Conservation (phyloP, 352 stramenopile species). For the Stramenopiles sp. region DNA sequence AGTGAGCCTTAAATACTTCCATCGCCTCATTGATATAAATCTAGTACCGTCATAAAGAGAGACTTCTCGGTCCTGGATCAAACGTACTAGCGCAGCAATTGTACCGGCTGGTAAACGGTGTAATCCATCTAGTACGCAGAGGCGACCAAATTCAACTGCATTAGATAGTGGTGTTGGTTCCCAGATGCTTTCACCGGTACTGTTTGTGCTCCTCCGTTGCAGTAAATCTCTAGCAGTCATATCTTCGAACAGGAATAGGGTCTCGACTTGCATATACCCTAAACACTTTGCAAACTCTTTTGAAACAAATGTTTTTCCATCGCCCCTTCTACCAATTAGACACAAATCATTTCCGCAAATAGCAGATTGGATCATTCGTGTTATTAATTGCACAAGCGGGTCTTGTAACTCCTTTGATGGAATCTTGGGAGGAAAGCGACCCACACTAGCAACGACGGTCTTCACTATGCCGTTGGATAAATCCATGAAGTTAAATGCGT, state of each 20-base stretch:
- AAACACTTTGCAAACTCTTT: neutral
- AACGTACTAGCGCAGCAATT: constrained; percentile 49
- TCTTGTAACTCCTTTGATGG: neutral
- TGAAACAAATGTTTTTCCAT: constrained; percentile 4
- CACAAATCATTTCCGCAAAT: neutral
- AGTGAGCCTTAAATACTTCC: constrained; percentile 27
- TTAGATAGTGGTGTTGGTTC: constrained; percentile 65
- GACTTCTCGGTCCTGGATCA: constrained; percentile 64
- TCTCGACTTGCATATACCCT: constrained; percentile 8
- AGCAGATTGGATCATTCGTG: neutral
- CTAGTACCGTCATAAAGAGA: constrained; percentile 63
- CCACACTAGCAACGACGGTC: neutral
- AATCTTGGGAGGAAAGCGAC: neutral
- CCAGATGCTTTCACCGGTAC: constrained; percentile 64
- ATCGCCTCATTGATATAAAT: constrained; percentile 39
- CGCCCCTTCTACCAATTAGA: neutral
- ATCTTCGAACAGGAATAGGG: constrained; percentile 72
- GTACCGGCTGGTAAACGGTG: constrained; percentile 70
- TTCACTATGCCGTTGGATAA: neutral
- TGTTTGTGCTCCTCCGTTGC: constrained; percentile 57
- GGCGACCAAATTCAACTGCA: constrained; percentile 50
- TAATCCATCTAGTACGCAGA: constrained; percentile 71
- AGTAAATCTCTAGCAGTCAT: constrained; percentile 75
- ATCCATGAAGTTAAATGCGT: neutral
- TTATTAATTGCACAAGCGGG: neutral